Base-by-base conservation (phyloP, 176 grass and related monocot genomes). In the Panicum miliaceum region DNA sequence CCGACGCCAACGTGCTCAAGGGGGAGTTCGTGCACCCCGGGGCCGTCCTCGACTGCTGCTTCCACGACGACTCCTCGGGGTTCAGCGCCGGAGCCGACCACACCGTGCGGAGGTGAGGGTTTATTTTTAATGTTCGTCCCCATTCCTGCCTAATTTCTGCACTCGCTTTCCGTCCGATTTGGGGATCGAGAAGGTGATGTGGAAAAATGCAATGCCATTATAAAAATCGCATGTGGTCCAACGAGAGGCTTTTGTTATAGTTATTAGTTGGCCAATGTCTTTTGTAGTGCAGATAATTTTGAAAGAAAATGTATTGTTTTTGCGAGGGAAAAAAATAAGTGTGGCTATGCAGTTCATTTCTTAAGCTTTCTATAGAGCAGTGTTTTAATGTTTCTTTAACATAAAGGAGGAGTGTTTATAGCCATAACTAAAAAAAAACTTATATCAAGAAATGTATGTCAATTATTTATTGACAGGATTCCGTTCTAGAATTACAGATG, bases 1-100 rank as follows among this genome's bases (percentile, higher is more conserved):
- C 93, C 6, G 86, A 84, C 3, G 87, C 89, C 4, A 89, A 96
- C 78, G 25, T 66, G 35, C 96, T 94, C 42, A 96, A 92, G 86
- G 93, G 93, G 29, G 96, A 96, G 81, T 99, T 99, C 90, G 54
- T 86, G 64, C 96, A 99, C 53, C 85, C 79, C 3, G 96, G 91
- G 6, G 50, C 93, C 6, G 93, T 99, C 58, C 90, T 99, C 40
- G 96, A 99, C 84, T 96, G 96, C 86, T 96, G 96, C 86, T 99
- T 99, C 86, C 96, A 99, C 40, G 96, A 99, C 37, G 93, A 99
- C 59, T 94, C 88, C 34, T 96, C 97, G 0, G 97, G 97, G 77
- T 96, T 99, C 26, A 99, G 96, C 37, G 96, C 84, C 15, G 81
- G 89, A 54, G 85, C 93, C 11, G 93, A 99, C 73, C 62, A 92